Percentiles rank a stretch among this genome's conserved stretches.
Evolutionary conservation across 805 yeast species (phyloP).

Genomic region (Wickerhamomyces sydowiorum): DNA sequence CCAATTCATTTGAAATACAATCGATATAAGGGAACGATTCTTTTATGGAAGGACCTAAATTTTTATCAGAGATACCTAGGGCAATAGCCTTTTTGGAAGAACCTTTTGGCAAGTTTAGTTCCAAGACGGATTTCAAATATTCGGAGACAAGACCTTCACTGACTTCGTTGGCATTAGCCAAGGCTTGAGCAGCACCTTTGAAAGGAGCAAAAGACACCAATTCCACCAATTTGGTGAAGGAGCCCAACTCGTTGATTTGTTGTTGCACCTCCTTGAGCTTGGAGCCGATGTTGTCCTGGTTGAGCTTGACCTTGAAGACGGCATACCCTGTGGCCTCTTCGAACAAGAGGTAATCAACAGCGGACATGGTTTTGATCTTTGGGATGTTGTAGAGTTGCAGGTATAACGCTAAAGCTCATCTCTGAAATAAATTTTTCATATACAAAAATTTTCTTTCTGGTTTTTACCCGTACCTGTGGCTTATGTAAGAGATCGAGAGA

Average conservation of each 20-base stretch:
- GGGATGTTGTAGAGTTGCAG: too few relatives aligned
- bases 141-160: conserved; percentile 96
- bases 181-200: conserved; percentile 99
- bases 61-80: conserved; percentile 90
- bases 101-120: conserved; percentile 81
- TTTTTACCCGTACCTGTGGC: too few relatives aligned
- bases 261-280: conserved; percentile 91
- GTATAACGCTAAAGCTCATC: background rate
- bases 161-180: conserved; percentile 96
- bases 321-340: conserved; percentile 99
- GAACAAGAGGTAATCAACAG: conserved; percentile 84
- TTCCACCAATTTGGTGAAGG: conserved; percentile 89
- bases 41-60: conserved; percentile 94
- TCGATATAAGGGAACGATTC: conserved; percentile 86
- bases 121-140: conserved; percentile 82
- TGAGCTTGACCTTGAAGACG: conserved; percentile 86
- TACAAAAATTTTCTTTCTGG: too few relatives aligned
- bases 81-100: conserved; percentile 55
- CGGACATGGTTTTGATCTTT: conserved; percentile 46
- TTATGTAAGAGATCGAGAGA: too few relatives aligned
- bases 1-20: conserved; percentile 85
- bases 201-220: conserved; percentile 95
- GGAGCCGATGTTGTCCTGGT: conserved; percentile 91
- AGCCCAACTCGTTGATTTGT: conserved; percentile 77
- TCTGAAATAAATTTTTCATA: too few relatives aligned